Base-by-base conservation (phyloP, 805 yeast species). In the Pichia occidentalis region DNA sequence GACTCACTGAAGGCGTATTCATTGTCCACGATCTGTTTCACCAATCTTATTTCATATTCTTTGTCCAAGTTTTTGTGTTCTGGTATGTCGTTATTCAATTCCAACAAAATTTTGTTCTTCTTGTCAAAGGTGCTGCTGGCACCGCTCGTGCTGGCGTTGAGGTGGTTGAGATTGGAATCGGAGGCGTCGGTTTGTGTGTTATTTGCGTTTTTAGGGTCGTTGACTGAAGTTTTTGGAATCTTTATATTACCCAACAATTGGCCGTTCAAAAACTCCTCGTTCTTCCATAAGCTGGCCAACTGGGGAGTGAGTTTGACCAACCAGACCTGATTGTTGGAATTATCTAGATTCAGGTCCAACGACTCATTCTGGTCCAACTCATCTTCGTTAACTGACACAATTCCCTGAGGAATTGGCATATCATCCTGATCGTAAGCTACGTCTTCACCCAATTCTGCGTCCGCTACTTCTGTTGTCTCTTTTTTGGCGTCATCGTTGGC, bases 1-100 rank as follows among this genome's bases (percentile, higher is more conserved):
- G 85, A 80, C 63, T 90, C 98, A 23, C 86, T 78, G 59, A 92
- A 86, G 11, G 88, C 82, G 55, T 71, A 92, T 44, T 92, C 85
- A 55, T 90, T 92, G 39, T 77, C 77, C 5, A 90, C 95, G 40
- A 75, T 76, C 31, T 81, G 77, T 59, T 86, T 86, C 18, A 84
- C 73, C 54, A 92, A 66, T 39, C 78, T 73, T 11, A 92, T 64
- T 51, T 86, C 92, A 57, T 88, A 92, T 48, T 83, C 84, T 51
- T 77, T 85, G 8, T 97, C 97, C 26, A 92, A 71, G 30, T 68
- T 71, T 22, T 65, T 65, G 40, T 67, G 66, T 20, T 60, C 67
- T n/a, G 61, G 64, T 28, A 64, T 52, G n/a, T 62, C 54, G 16
- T 73, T 68, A 48, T 77, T 71, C 40, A 83, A 60, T 18, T 75